Conservation (phyloP, 2,329 filamentous ascomycete species). For the Aurifilum marmelostoma region DNA sequence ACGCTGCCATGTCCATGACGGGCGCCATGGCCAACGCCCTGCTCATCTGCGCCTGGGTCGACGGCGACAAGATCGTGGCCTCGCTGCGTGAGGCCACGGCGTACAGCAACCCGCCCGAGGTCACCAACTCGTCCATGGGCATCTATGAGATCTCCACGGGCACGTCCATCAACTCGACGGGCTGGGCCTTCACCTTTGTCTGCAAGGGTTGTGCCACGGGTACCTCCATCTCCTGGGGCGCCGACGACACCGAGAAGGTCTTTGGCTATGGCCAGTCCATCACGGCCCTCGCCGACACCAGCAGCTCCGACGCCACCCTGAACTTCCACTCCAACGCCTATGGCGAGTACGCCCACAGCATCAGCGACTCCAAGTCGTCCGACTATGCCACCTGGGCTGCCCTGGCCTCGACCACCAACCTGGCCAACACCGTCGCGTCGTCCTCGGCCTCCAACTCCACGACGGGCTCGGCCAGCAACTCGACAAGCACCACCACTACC, state of each 20-base stretch:
- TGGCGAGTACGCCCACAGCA: conserved; percentile 41
- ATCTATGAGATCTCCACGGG: conserved; percentile 48
- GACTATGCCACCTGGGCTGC: conserved; percentile 37
- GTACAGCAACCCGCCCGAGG: conserved; percentile 46
- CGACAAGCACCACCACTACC: conserved; percentile 31
- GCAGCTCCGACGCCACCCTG: conserved; percentile 20
- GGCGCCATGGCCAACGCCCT: conserved; percentile 48
- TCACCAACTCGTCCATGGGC: conserved; percentile 40
- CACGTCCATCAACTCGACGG: conserved; percentile 51
- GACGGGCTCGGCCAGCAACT: conserved; percentile 9
- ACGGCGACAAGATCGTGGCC: conserved; percentile 41
- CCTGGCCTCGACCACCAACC: conserved; percentile 30
- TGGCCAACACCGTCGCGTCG: neutral
- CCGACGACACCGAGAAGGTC: conserved; percentile 32
- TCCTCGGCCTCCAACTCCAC: neutral
- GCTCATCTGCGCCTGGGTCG: conserved; percentile 50
- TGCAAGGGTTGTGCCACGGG: conserved; percentile 45
- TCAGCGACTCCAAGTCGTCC: conserved; percentile 40
- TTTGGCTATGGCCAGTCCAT: conserved; percentile 47
- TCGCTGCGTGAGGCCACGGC: conserved; percentile 34
- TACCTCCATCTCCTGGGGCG: conserved; percentile 36
- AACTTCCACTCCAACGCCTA: conserved; percentile 44
- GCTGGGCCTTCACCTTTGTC: conserved; percentile 53
- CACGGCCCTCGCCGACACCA: conserved; percentile 40
- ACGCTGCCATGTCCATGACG: conserved; percentile 50